Base-by-base conservation (phyloP, 768 basidiomycete genomes). In the Phanerochaete sordida region DNA sequence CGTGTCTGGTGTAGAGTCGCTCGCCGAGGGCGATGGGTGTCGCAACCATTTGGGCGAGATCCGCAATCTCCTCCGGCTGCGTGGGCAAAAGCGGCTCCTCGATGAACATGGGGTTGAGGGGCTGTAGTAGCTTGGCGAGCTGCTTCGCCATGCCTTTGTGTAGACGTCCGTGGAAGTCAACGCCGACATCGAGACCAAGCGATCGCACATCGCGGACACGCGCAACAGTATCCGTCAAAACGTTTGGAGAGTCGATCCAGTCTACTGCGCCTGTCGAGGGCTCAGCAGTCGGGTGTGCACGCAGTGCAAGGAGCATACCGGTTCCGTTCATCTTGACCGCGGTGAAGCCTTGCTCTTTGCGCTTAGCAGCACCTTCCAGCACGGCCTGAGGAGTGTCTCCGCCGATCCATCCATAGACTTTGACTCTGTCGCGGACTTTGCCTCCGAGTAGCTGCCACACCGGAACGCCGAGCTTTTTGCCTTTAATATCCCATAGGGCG, bases 401-500 rank as follows among this genome's bases (percentile, higher is more conserved):
- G 33, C 77, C 68, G 72, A 87, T 74, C 80, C 81, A 89, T 2
- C 84, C 80, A 64, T 85, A 86, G 5, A 85, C 84, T 58, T 77
- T 78, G 52, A 84, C 73, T 30, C 77, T 74, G 65, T 86, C 81
- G 51, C 87, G 79, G 21, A 88, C 84, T 68, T 84, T 84, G 4
- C 88, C 88, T 8, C 87, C 89, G 6, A 88, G 78, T 0, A 91
- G 75, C 70, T 87, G 74, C 76, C 76, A 81, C 24, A 81, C 66
- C 1, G 74, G 73, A 1, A 81, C 87, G 33, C 86, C 86, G 1
- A 89, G 78, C 33, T 83, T 84, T 73, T 88, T 88, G n/a, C 89
- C 89, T 64, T 89, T 89, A 72, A 90, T 86, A 66, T 90, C 88
- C 88, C 88, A 81, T 0, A 90, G 74, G 0, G 86, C 86, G 59